These are phyloP conservation scores for Cetradonia linearis DNA, from an alignment of 495 filamentous ascomycete species.

Conservation along the genomic window DNA sequence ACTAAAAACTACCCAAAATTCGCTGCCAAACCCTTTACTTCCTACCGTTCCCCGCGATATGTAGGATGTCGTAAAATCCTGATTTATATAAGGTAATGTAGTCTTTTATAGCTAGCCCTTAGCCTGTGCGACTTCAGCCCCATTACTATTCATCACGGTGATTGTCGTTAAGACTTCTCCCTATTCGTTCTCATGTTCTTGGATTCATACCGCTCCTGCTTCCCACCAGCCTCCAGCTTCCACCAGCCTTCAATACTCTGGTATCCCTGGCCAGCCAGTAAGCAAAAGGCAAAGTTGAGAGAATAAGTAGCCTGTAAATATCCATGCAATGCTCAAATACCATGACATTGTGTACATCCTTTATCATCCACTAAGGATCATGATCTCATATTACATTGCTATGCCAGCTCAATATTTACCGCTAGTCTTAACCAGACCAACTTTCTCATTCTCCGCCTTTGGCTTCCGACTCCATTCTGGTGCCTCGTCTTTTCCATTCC, in stretches of 20 bases:
- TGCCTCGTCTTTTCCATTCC: conserved; percentile 50
- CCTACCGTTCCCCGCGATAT: not conserved
- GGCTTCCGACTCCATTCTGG: conserved; percentile 46
- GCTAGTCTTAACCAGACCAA: conserved; percentile 39
- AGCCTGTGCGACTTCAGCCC: not conserved
- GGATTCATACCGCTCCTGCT: not conserved
- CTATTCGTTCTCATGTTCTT: not conserved
- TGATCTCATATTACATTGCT: too few species aligned
- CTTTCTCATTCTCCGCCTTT: conserved; percentile 48
- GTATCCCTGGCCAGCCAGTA: not conserved
- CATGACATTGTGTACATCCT: too few species aligned
- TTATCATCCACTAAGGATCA: too few species aligned
- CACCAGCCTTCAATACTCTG: too few species aligned
- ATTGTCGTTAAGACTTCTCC: not conserved
- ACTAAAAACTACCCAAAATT: not conserved
- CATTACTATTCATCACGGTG: not conserved
- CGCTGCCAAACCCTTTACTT: not conserved
- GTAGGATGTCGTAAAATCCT: not conserved
- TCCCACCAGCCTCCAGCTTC: not conserved
- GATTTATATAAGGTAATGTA: not conserved
- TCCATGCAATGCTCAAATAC: not conserved
- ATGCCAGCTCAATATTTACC: too few species aligned
- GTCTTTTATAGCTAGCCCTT: not conserved
- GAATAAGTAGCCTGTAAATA: not conserved
- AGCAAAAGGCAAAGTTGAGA: too few species aligned